These are phyloP conservation scores for Exophiala aquamarina DNA, from an alignment of 2,329 filamentous ascomycete species.

Conservation along the genomic window DNA sequence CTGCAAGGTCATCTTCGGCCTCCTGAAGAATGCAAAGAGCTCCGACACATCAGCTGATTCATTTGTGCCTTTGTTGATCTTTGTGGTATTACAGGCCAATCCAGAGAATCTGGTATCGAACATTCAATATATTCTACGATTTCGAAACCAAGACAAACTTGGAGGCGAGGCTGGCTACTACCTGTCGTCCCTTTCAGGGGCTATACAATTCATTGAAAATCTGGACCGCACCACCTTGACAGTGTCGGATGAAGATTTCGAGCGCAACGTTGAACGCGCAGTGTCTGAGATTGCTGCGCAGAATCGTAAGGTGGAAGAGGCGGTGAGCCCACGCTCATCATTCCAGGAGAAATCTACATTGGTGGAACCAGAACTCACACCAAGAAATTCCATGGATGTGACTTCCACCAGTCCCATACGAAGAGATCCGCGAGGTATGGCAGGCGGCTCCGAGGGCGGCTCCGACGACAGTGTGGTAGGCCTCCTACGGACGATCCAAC, in stretches of 20 bases:
- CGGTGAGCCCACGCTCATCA: constrained; percentile 35
- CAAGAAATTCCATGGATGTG: constrained; percentile 59
- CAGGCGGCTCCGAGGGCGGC: constrained; percentile 48
- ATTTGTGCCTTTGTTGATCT: constrained; percentile 92
- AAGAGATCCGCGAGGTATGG: constrained; percentile 31
- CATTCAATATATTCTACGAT: constrained; percentile 95
- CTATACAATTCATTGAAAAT: constrained; percentile 94
- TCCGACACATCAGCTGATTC: constrained; percentile 90
- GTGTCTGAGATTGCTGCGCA: constrained; percentile 94
- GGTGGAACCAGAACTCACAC: constrained; percentile 58
- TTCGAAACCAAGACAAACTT: constrained; percentile 95
- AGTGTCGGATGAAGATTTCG: constrained; percentile 92
- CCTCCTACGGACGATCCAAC: constrained; percentile 85
- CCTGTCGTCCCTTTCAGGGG: constrained; percentile 82
- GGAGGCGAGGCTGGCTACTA: constrained; percentile 98
- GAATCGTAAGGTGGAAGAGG: constrained; percentile 60
- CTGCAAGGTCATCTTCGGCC: constrained; percentile 98
- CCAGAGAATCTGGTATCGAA: constrained; percentile 96
- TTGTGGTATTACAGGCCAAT: constrained; percentile 90
- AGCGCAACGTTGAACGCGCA: constrained; percentile 91
- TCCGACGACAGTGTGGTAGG: constrained; percentile 83
- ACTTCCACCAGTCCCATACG: constrained; percentile 49
- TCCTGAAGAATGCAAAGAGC: constrained; percentile 86
- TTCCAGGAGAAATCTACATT: constrained; percentile 48
- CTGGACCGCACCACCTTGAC: constrained; percentile 92